Base-by-base conservation (phyloP, 2,329 filamentous ascomycete species). In the Colletotrichum viniferum region DNA sequence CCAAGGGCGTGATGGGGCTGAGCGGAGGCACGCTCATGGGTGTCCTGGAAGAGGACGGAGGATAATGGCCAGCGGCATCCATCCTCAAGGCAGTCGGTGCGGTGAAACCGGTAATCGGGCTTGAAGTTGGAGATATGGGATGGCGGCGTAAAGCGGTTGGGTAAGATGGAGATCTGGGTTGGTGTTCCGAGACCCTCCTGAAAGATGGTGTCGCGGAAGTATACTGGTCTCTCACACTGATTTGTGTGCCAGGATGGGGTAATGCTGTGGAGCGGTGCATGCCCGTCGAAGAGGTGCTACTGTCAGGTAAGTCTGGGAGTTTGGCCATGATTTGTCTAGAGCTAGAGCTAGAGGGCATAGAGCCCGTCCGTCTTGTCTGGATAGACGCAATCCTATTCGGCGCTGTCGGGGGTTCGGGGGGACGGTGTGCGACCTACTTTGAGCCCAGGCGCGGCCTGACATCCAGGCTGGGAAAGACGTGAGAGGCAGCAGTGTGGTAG, bases 221-320 rank as follows among this genome's bases (percentile, higher is more conserved):
- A 82, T 91, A 91, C 79, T 90, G 84, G 67, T 91, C 90, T 83
- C 90, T 87, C 71, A 87, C 82, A 80, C 83, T 88, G 79, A 90
- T 82, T 74, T 88, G 86, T 32, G 83, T 82, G 79, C 84, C 85
- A 81, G 88, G 87, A 78, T 89, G 88, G 76, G 90, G 89, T 81
- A 91, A 82, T 79, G 88, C 83, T 82, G 88, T 83, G 80, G 87
- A 85, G 80, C 89, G 87, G 82, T 88, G 89, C 89, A 92, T 91
- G 81, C 88, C 89, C 85, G 87, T 85, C 76, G 88, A 86, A 71
- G 89, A 85, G 73, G 85, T 86, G 82, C 83, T 89, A 84, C 85
- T 90, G 80, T 79, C 83, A 80, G 75, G 75, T 78, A 79, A 77
- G 83, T 87, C 80, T 87, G 84, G 82, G 67, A 73, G 69, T 76